Base-by-base conservation (phyloP, 768 basidiomycete genomes). In the Candolleomyces eurysporus region DNA sequence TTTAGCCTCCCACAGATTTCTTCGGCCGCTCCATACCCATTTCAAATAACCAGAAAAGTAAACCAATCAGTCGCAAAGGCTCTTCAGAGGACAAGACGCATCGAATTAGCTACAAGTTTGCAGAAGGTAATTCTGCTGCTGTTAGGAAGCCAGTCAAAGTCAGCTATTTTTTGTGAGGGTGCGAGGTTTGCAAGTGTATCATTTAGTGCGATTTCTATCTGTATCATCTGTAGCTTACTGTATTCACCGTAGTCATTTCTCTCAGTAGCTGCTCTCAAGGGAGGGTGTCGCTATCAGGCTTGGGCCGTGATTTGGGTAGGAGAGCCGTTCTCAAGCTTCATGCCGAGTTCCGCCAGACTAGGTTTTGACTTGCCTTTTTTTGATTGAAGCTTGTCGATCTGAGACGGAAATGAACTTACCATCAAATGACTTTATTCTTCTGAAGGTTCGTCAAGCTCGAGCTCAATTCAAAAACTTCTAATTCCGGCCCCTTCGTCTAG, bases 51-150 rank as follows among this genome's bases (percentile, higher is more conserved):
- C 54, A 73, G 65, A 58, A 65, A 72, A 46, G 70, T 32, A 52
- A 52, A 32, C 51, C 51, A 30, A 19, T 52, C 51, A 52, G 51
- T 52, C 63, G 73, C 57, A 77, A 76, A 65, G 73, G 75, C 56
- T 69, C 69, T 8, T 72, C 74, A 10, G 17, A 52, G 61, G 82
- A 78, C 40, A 61, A 61, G 73, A 79, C 78, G 63, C 93, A 87
- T 73, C 82, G 83, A 42, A 87, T 94, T 14, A 78, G 84, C 2
- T 98, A 93, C 76, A 84, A 84, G 69, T 94, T 83, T 73, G 82
- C 89, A 57, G 96, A 96, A 73, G 96, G 96, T 0, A 95, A 93
- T 69, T 93, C 92, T 22, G 92, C 94, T 19, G 96, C 96, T 6
- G 94, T 98, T 42, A 83, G 96, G 62, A 94, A 89, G 74, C 86